Evolutionary conservation across 164 flowering plant genomes (phyloP), one percentile per base, ranked within the genome.

Genomic region (Pachysandra terminalis): DNA sequence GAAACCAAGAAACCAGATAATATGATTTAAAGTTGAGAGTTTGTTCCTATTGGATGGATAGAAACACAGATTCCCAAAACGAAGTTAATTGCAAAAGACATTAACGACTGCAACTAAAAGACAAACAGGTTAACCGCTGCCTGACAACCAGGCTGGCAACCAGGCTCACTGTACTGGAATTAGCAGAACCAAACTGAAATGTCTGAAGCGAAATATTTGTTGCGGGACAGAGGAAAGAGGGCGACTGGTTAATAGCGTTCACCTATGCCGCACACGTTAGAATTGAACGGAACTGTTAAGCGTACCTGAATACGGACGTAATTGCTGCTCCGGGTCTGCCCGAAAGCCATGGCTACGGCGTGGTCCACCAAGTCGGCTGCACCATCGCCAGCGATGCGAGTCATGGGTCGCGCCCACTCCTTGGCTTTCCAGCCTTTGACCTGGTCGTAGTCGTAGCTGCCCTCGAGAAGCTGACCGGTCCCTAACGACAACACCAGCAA

Each of bases 331-430:
- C 88, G 77, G 71, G 76, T 68, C 68, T 85, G 91, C 4, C 94
- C 94, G 65, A 91, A 93, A 0, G 98, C 97, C 94, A 90, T 85
- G 41, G 96, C 86, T 6, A 91, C 94, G 21, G 94, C 81, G 25
- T 91, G 94, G 81, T 93, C 98, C n/a, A 89, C 96, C 72, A 89
- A 49, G 51, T 93, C 97, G 0, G 96, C 90, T 1, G 87, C 79
- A 19, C 93, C 86, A 52, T 90, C 98, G 3, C 89, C 87, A 10
- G 96, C 78, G 56, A 93, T 87, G 6, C 94, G 73, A 37, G 91
- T 88, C 87, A 85, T 67, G 24, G 94, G 94, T 22, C 87, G 76
- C 35, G 93, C 94, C 97, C 96, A 93, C 12, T 91, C 84, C 82
- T 84, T 86, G 24, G 81, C 83, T 71, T 76, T 83, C 98, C 98